A percentile compares a stretch with the other conserved stretches of the same genome.
Evolutionary conservation across 129 eudicot species (phyloP).

Genomic region (Helichrysum umbraculigerum): DNA sequence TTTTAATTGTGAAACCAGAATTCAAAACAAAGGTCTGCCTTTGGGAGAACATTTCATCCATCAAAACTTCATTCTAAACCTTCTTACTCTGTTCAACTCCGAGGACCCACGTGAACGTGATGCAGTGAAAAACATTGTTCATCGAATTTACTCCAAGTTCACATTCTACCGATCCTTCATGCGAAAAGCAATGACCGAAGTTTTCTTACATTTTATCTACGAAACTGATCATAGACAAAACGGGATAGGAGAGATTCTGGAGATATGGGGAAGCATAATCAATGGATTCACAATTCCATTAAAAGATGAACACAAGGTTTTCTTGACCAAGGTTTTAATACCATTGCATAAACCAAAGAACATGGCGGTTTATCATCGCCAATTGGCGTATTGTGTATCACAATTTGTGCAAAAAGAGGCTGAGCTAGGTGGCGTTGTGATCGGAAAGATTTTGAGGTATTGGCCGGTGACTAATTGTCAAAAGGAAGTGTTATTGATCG

Average conservation of each 20-base stretch:
- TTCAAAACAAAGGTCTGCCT: slow-evolving; percentile 10
- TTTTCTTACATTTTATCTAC: slow-evolving; percentile 49
- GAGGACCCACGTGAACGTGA: slow-evolving; percentile 72
- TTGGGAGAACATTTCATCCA: slow-evolving; percentile 29
- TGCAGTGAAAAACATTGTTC: slow-evolving; percentile 58
- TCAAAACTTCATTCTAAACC: slow-evolving; percentile 46
- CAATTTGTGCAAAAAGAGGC: slow-evolving; percentile 80
- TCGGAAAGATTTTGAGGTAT: slow-evolving; percentile 54
- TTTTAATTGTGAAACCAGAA: slow-evolving; percentile 4
- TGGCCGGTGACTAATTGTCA: slow-evolving; percentile 75
- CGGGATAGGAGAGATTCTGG: slow-evolving; percentile 79
- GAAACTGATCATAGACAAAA: slow-evolving; percentile 53
- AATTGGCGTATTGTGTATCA: slow-evolving; percentile 64
- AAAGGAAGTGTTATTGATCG: slow-evolving; percentile 71
- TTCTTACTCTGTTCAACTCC: slow-evolving; percentile 63
- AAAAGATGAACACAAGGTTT: slow-evolving; percentile 70
- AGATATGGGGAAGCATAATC: slow-evolving; percentile 83
- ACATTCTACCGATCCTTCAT: slow-evolving; percentile 61
- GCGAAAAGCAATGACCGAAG: slow-evolving; percentile 67
- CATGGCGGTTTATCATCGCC: slow-evolving; percentile 60
- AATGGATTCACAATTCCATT: slow-evolving; percentile 66
- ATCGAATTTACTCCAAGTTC: slow-evolving; percentile 63
- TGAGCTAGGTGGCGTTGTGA: slow-evolving; percentile 47
- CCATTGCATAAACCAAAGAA: slow-evolving; percentile 74
- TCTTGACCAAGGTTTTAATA: slow-evolving; percentile 54